These are phyloP conservation scores for Mycena capillaripes DNA, from an alignment of 768 basidiomycete species.

Conservation along the genomic window DNA sequence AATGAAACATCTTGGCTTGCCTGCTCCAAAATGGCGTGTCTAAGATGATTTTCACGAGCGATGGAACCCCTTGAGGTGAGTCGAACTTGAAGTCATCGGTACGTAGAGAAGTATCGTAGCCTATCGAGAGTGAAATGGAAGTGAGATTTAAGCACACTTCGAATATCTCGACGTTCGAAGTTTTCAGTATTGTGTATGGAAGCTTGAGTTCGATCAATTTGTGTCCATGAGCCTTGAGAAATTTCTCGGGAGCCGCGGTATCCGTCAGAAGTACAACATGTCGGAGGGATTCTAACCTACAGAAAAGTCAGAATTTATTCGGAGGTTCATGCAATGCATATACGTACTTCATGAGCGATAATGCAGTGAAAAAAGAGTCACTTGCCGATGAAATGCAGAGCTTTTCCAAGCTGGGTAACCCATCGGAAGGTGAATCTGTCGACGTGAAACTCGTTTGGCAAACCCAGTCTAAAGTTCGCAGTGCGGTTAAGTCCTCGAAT, in stretches of 20 bases:
- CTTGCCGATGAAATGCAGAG: background rate
- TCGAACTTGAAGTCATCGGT: background rate
- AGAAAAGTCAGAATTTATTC: background rate
- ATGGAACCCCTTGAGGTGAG: background rate
- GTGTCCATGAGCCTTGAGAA: background rate
- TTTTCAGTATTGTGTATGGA: background rate
- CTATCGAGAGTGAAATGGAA: background rate
- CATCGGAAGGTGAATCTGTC: background rate
- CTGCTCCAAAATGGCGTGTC: background rate
- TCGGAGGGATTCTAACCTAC: background rate
- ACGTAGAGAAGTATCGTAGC: background rate
- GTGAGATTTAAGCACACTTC: background rate
- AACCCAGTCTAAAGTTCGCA: background rate
- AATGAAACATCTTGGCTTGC: background rate
- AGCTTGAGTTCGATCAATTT: constrained; percentile 7
- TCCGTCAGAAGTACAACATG: background rate
- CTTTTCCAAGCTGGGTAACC: background rate
- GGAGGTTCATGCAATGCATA: background rate
- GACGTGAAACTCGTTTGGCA: background rate
- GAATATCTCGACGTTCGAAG: background rate
- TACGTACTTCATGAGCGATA: constrained; percentile 3
- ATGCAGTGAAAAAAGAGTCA: background rate
- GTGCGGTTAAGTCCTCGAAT: background rate
- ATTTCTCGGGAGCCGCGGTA: background rate
- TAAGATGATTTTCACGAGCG: constrained; percentile 11